These are phyloP conservation scores for Heimioporus retisporus DNA, from an alignment of 1,284 basidiomycete species.

Conservation along the genomic window DNA sequence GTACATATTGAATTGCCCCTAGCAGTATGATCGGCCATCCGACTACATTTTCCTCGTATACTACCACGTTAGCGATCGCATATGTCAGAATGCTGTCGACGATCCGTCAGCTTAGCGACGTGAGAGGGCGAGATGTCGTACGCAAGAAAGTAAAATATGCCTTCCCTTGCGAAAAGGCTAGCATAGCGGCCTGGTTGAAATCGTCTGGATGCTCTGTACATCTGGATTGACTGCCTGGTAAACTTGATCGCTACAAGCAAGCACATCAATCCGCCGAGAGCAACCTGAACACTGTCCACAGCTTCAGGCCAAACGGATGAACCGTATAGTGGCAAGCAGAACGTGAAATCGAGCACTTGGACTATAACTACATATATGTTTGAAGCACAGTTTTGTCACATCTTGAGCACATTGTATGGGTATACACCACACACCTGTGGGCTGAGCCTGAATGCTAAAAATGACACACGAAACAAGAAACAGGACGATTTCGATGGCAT, in stretches of 20 bases:
- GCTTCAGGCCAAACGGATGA: not conserved
- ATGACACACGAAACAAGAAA: not conserved
- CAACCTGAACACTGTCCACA: not conserved
- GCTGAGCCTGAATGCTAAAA: not conserved
- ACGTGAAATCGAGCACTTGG: not conserved
- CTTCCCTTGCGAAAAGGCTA: not conserved
- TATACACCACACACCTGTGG: too few species aligned
- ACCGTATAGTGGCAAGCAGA: not conserved
- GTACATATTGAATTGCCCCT: not conserved
- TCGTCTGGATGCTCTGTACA: not conserved
- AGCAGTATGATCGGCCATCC: not conserved
- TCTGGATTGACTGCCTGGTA: not conserved
- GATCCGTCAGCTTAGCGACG: not conserved
- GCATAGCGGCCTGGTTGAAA: not conserved
- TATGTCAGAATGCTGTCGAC: not conserved
- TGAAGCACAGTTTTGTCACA: too few species aligned
- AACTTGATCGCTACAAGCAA: not conserved
- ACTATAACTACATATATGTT: too few species aligned
- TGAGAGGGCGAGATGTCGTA: not conserved
- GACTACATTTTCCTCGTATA: not conserved
- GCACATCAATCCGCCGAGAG: not conserved
- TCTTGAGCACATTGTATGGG: too few species aligned
- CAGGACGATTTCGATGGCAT: not conserved
- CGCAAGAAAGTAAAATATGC: not conserved
- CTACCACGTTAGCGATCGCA: not conserved